Evolutionary conservation across 163 green algal species (phyloP).

Genomic region (Trebouxia gelatinosa): DNA sequence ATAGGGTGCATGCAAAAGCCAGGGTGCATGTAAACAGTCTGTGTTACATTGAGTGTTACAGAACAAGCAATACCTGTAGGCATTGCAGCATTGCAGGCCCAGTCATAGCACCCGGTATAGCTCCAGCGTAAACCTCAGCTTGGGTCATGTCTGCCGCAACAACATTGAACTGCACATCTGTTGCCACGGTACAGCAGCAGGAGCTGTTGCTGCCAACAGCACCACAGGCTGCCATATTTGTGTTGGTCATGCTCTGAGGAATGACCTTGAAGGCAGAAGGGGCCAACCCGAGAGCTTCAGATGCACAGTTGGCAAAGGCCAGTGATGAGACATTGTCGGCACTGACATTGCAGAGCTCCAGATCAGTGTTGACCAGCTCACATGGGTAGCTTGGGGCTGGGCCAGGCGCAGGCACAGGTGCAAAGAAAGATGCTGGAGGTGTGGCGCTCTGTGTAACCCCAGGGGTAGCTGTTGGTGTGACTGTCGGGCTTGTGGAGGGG

Average conservation of each 20-base stretch:
- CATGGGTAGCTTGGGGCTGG: not conserved
- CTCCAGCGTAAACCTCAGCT: not conserved
- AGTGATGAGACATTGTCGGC: not conserved
- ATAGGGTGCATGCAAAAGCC: not conserved
- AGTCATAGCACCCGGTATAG: not conserved
- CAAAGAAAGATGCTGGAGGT: no score
- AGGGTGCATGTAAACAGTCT: not conserved
- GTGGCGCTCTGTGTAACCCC: no score
- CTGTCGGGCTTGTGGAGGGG: no score
- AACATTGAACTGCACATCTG: constrained; percentile 1
- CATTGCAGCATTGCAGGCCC: not conserved
- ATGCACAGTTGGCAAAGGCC: constrained; percentile 14
- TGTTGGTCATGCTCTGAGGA: not conserved
- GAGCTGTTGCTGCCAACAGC: constrained; percentile 11
- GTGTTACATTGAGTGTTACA: not conserved
- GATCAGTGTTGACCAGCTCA: not conserved
- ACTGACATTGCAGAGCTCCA: not conserved
- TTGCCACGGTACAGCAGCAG: not conserved
- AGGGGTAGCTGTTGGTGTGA: no score
- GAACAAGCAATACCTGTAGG: not conserved
- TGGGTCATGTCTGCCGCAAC: not conserved
- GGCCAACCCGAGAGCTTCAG: not conserved
- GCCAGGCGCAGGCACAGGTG: not conserved
- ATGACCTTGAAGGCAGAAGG: not conserved
- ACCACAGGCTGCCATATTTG: not conserved